Percentiles rank a stretch among this genome's conserved stretches.
Evolutionary conservation across 306 rosid genomes (phyloP).

Genomic region (Cyclanthera cordifolia): DNA sequence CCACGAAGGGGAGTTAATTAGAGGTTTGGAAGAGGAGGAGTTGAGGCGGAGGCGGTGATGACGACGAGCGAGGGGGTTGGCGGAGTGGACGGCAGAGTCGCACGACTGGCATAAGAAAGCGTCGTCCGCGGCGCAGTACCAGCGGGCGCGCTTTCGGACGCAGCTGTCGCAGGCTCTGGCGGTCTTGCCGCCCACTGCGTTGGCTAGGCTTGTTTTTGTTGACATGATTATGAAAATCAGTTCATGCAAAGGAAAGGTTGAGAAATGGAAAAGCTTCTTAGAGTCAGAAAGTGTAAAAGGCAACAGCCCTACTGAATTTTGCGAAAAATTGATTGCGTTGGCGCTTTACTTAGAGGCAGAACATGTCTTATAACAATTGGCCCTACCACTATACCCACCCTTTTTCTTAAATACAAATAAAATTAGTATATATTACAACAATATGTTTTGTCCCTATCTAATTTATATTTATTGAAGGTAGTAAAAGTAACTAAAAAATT

Average conservation of each 20-base stretch:
- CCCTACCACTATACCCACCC: not conserved
- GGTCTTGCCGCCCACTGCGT: constrained; percentile 60
- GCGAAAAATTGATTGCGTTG: not conserved
- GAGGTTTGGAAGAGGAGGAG: constrained; percentile 18
- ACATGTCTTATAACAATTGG: not conserved
- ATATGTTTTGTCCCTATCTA: no score
- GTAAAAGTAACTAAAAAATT: no score
- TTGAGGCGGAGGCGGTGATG: constrained; percentile 61
- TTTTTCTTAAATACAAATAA: no score
- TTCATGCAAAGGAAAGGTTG: no score
- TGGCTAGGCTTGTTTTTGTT: constrained; percentile 25
- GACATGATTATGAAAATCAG: constrained; percentile 16
- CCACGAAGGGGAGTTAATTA: constrained; percentile 32
- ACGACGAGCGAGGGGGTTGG: constrained; percentile 59
- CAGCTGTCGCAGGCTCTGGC: constrained; percentile 90
- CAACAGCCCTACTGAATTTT: not conserved
- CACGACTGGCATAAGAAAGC: constrained; percentile 82
- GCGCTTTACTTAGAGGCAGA: not conserved
- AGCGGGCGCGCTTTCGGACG: constrained; percentile 64
- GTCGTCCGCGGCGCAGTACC: constrained; percentile 97
- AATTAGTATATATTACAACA: no score
- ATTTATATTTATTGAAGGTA: no score
- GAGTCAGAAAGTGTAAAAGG: not conserved
- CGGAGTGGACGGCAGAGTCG: constrained; percentile 77
- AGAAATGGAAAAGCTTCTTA: no score